A percentile compares a stretch with the other conserved stretches of the same genome.
These are phyloP conservation scores for Ophidiomyces ophidiicola DNA, from an alignment of 2,329 filamentous ascomycete species.

Conservation along the genomic window DNA sequence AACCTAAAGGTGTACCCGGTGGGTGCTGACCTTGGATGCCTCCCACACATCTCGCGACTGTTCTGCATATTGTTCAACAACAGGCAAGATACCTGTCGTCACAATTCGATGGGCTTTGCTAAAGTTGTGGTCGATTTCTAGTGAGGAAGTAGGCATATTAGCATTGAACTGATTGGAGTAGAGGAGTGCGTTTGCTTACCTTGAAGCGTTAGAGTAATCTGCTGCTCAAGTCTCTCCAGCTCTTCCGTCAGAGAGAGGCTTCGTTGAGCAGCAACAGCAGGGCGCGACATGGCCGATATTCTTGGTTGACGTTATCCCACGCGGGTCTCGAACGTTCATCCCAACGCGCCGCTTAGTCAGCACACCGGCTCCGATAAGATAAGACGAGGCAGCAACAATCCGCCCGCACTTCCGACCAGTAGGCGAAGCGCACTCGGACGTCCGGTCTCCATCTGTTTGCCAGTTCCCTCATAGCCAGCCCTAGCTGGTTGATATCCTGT, in stretches of 20 bases:
- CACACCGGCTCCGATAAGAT: not conserved
- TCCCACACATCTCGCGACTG: constrained; percentile 94
- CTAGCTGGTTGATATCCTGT: not conserved
- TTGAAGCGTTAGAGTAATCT: constrained; percentile 90
- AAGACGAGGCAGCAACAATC: constrained; percentile 8
- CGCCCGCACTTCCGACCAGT: no score
- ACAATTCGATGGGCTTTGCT: constrained; percentile 94
- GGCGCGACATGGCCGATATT: constrained; percentile 38
- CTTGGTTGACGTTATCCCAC: not conserved
- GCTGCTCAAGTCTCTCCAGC: constrained; percentile 89
- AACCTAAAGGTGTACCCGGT: not conserved
- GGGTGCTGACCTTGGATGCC: constrained; percentile 61
- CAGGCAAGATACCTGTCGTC: constrained; percentile 78
- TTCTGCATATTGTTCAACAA: constrained; percentile 90
- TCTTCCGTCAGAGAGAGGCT: constrained; percentile 80
- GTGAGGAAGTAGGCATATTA: not conserved
- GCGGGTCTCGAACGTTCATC: not conserved
- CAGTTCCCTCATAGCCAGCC: not conserved
- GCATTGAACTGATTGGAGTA: constrained; percentile 15
- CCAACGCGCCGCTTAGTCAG: not conserved
- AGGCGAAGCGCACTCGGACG: no score
- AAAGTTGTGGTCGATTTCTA: constrained; percentile 98
- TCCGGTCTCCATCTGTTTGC: not conserved
- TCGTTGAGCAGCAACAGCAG: constrained; percentile 37
- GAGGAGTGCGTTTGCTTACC: constrained; percentile 37